These are phyloP conservation scores for Boletus mariae DNA, from an alignment of 1,284 basidiomycete genomes.

Conservation along the genomic window DNA sequence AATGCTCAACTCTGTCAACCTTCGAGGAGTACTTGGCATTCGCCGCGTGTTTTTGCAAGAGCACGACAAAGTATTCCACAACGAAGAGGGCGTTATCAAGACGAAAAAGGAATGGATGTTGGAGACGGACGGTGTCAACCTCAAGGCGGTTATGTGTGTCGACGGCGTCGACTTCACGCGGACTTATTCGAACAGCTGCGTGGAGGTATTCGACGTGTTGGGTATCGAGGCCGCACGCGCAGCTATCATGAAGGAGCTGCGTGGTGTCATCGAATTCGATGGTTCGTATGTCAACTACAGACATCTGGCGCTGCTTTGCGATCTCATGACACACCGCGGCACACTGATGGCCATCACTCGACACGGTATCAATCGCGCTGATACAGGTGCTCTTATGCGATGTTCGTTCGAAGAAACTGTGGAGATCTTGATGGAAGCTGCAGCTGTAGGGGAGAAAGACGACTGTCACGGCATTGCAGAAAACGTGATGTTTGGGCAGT, in stretches of 20 bases:
- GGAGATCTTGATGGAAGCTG: slow-evolving; percentile 98
- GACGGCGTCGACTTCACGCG: slow-evolving; percentile 91
- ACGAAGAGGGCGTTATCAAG: slow-evolving; percentile 63
- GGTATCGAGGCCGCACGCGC: slow-evolving; percentile 97
- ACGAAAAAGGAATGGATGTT: slow-evolving; percentile 89
- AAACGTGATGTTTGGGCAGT: slow-evolving; percentile 98
- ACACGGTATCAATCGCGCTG: slow-evolving; percentile 98
- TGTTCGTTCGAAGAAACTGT: slow-evolving; percentile 99
- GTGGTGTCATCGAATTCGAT: slow-evolving; percentile 96
- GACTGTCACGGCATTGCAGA: slow-evolving; percentile 98
- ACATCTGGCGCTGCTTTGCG: slow-evolving; percentile 92
- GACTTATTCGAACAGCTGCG: slow-evolving; percentile 96
- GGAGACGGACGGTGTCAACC: slow-evolving; percentile 95
- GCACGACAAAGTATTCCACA: slow-evolving; percentile 76
- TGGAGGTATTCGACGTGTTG: slow-evolving; percentile 94
- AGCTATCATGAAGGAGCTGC: slow-evolving; percentile 90
- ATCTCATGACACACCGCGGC: slow-evolving; percentile 98
- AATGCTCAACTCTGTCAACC: slow-evolving; percentile 93
- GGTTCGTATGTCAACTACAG: slow-evolving; percentile 99
- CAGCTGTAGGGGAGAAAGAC: slow-evolving; percentile 95
- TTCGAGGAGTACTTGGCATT: slow-evolving; percentile 92
- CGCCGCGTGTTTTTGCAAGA: slow-evolving; percentile 91
- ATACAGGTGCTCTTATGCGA: slow-evolving; percentile 95
- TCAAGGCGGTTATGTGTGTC: slow-evolving; percentile 91
- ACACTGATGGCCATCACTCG: slow-evolving; percentile 98